These are phyloP conservation scores for Lophiostoma macrostomum DNA, from an alignment of 495 filamentous ascomycete species.

Conservation along the genomic window DNA sequence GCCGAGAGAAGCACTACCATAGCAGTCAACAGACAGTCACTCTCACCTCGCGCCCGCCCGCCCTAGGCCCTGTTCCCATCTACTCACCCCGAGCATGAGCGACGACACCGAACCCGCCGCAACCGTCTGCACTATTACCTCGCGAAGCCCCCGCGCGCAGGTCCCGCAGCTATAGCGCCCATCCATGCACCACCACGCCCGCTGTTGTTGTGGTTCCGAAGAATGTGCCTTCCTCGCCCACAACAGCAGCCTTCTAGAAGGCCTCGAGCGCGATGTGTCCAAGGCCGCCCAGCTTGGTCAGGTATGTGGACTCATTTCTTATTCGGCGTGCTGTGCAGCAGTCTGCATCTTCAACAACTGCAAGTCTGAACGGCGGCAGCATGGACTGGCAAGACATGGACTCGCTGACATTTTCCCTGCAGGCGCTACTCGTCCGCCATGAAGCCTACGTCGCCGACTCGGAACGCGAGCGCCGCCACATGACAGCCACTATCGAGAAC, in stretches of 20 bases:
- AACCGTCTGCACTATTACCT: background rate
- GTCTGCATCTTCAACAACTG: background rate
- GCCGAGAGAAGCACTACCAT: too few species aligned
- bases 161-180: too few species aligned
- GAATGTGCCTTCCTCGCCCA: slow-evolving; percentile 82
- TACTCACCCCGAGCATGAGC: slow-evolving; percentile 5
- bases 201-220: slow-evolving; percentile 79
- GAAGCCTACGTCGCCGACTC: slow-evolving; percentile 89
- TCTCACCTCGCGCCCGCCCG: background rate
- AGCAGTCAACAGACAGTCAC: too few species aligned
- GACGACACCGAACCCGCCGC: background rate
- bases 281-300: slow-evolving; percentile 83
- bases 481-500: slow-evolving; percentile 66
- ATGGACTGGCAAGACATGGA: too few species aligned
- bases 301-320: slow-evolving; percentile 52
- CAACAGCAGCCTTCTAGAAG: slow-evolving; percentile 71
- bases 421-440: slow-evolving; percentile 89
- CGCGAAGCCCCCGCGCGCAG: background rate
- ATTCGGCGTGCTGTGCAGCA: background rate
- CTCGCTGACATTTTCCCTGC: slow-evolving; percentile 69
- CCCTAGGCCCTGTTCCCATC: background rate
- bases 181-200: slow-evolving; percentile 1
- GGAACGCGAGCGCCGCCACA: slow-evolving; percentile 71
- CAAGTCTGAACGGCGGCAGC: too few species aligned
- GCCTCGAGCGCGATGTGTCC: slow-evolving; percentile 79